phyloP scores from a whole-genome alignment of 2,329 filamentous ascomycete species.

The Echinosphaeria canescens region DNA sequence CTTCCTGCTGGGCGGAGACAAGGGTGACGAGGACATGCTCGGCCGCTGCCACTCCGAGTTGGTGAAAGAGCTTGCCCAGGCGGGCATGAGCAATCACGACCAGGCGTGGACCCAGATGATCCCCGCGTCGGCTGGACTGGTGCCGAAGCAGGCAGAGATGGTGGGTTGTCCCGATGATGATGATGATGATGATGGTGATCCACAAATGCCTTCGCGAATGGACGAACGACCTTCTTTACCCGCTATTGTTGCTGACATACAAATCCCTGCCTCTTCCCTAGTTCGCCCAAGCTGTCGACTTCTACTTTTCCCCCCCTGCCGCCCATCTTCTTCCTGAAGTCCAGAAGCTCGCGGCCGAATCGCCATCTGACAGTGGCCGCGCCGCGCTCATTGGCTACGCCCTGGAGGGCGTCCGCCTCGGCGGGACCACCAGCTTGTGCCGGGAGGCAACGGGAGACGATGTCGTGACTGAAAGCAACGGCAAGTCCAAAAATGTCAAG shows the following conservation, averaged over 20 bases:
- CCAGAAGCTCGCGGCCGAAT: slow-evolving; percentile 30
- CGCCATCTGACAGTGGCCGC: slow-evolving; percentile 29
- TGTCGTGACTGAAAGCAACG: too few relatives aligned
- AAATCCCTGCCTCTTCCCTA: slow-evolving; percentile 7
- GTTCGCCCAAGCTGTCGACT: slow-evolving; percentile 55
- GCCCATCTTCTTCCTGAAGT: slow-evolving; percentile 34
- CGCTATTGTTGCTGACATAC: too few relatives aligned
- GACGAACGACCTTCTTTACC: too few relatives aligned
- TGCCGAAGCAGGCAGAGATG: slow-evolving; percentile 49
- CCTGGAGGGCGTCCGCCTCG: slow-evolving; percentile 49
- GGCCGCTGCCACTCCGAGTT: slow-evolving; percentile 42
- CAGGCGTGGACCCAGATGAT: slow-evolving; percentile 52
- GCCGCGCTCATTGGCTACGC: slow-evolving; percentile 44
- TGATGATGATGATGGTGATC: too few relatives aligned
- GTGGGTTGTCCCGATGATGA: too few relatives aligned
- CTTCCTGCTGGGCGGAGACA: slow-evolving; percentile 26
- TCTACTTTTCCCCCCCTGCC: slow-evolving; percentile 39
- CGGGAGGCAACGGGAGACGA: slow-evolving; percentile 26
- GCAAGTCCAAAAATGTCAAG: slow-evolving; percentile 27
- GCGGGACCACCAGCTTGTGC: slow-evolving; percentile 37
- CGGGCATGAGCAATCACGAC: slow-evolving; percentile 38
- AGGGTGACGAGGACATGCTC: slow-evolving; percentile 32
- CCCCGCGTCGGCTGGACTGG: slow-evolving; percentile 42
- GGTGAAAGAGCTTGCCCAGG: slow-evolving; percentile 40
- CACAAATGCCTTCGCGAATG: too few relatives aligned